Percentiles rank a stretch among this genome's conserved stretches.
phyloP scores from a whole-genome alignment of 139 green algal species.

The Eudorina sp. region DNA sequence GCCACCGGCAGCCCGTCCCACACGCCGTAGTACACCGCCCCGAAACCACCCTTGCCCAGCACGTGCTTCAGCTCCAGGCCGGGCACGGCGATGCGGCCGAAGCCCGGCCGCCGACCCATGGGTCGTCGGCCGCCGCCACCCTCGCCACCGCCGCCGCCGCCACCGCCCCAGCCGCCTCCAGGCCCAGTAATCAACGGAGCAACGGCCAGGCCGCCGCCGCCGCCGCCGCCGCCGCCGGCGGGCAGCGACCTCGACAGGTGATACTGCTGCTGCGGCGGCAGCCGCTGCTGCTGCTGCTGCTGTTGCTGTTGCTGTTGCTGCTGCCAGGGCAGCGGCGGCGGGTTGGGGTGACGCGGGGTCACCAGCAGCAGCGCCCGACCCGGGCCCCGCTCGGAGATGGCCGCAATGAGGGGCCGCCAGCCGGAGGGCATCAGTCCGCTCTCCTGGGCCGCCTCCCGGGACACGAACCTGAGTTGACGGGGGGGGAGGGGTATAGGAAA shows the following conservation, averaged over 20 bases:
- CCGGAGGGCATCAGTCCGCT: constrained; percentile 33
- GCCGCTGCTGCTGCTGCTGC: neutral
- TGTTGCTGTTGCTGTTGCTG: neutral
- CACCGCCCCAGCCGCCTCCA: no score
- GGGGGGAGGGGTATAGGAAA: neutral
- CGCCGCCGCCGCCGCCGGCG: neutral
- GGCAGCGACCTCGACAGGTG: neutral
- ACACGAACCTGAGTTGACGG: constrained; percentile 6
- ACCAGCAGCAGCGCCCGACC: constrained; percentile 35
- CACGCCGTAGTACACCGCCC: constrained; percentile 42
- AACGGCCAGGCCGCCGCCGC: neutral
- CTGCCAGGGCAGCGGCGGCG: no score
- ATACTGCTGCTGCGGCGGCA: neutral
- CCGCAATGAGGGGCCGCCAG: constrained; percentile 14
- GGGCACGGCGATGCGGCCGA: neutral
- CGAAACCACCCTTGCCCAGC: constrained; percentile 44
- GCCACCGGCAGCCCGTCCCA: constrained; percentile 46
- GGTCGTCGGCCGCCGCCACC: no score
- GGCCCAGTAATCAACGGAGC: no score
- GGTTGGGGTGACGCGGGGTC: neutral
- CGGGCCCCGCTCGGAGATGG: constrained; percentile 10
- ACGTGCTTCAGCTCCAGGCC: constrained; percentile 39
- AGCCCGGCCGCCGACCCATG: no score
- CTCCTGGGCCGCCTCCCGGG: constrained; percentile 6
- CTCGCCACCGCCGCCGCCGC: no score